phyloP scores from a whole-genome alignment of 305 asterid species.

The Ajuga reptans region DNA sequence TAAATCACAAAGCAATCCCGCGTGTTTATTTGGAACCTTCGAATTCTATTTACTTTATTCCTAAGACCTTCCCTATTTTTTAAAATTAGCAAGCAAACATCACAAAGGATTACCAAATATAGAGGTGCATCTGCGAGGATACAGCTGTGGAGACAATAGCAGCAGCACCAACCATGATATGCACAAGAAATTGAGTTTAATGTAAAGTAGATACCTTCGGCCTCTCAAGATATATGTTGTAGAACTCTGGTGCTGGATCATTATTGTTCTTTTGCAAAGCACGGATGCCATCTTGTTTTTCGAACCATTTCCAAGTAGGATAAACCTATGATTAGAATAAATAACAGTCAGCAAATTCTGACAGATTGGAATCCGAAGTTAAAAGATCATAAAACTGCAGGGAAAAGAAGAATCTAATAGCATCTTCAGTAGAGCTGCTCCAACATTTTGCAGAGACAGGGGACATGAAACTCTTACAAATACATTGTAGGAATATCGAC shows the following conservation, averaged over 20 bases:
- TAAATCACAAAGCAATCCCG: background rate
- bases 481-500: no score
- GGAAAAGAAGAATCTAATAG: no score
- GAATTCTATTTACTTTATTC: background rate
- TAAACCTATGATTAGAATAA: conserved; percentile 51
- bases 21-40: background rate
- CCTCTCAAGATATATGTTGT: conserved; percentile 94
- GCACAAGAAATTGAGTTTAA: conserved; percentile 1
- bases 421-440: no score
- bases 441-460: no score
- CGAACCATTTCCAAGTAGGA: conserved; percentile 99
- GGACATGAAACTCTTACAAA: no score
- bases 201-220: conserved; percentile 63
- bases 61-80: background rate
- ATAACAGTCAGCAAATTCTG: background rate
- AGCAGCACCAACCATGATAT: conserved; percentile 12
- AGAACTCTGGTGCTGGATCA: conserved; percentile 97
- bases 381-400: background rate
- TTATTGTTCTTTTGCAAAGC: conserved; percentile 81
- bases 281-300: conserved; percentile 97
- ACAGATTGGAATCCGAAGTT: background rate
- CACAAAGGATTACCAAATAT: background rate
- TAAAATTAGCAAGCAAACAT: background rate
- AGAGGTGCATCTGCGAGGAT: background rate
- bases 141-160: background rate